These are phyloP conservation scores for Violaceomyces palustris DNA, from an alignment of 1,284 basidiomycete species.

Conservation along the genomic window DNA sequence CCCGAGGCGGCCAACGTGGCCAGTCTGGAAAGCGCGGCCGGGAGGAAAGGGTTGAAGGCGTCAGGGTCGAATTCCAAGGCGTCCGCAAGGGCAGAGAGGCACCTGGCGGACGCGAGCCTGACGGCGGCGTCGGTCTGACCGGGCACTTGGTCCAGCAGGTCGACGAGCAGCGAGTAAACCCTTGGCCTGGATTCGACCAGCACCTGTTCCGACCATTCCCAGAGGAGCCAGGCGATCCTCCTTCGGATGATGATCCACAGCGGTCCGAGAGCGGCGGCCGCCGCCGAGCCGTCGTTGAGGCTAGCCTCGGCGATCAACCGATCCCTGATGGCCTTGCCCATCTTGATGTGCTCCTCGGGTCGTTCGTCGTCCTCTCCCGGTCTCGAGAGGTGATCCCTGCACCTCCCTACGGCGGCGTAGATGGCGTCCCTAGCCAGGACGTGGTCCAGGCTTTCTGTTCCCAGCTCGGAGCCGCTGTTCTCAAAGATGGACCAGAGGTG, in stretches of 20 bases:
- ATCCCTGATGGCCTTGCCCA: slow-evolving; percentile 27
- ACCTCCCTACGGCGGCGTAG: slow-evolving; percentile 42
- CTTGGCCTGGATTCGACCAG: slow-evolving; percentile 12
- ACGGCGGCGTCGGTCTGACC: slow-evolving; percentile 44
- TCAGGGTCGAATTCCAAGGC: slow-evolving; percentile 48
- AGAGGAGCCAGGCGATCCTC: slow-evolving; percentile 42
- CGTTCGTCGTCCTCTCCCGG: slow-evolving; percentile 23
- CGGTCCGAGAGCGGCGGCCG: slow-evolving; percentile 5
- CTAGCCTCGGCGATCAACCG: slow-evolving; percentile 42
- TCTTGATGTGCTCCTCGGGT: slow-evolving; percentile 15
- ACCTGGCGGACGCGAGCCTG: slow-evolving; percentile 41
- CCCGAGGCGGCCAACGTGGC: slow-evolving; percentile 31
- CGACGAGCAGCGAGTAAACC: slow-evolving; percentile 41
- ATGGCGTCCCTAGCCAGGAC: slow-evolving; percentile 44
- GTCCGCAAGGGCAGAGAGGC: slow-evolving; percentile 42
- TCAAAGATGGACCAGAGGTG: slow-evolving; percentile 40
- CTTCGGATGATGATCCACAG: slow-evolving; percentile 44
- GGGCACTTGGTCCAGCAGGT: slow-evolving; percentile 27
- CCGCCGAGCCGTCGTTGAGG: slow-evolving; percentile 8
- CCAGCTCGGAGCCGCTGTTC: slow-evolving; percentile 8
- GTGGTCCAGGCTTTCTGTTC: slow-evolving; percentile 18
- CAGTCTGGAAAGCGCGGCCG: slow-evolving; percentile 33
- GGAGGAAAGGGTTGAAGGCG: slow-evolving; percentile 39
- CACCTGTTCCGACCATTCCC: slow-evolving; percentile 48
- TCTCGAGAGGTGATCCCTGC: slow-evolving; percentile 32